Evolutionary conservation across 2,329 filamentous ascomycete genomes (phyloP), one percentile per base, ranked within the genome.

Genomic region (Allantophomopsis cytisporea): DNA sequence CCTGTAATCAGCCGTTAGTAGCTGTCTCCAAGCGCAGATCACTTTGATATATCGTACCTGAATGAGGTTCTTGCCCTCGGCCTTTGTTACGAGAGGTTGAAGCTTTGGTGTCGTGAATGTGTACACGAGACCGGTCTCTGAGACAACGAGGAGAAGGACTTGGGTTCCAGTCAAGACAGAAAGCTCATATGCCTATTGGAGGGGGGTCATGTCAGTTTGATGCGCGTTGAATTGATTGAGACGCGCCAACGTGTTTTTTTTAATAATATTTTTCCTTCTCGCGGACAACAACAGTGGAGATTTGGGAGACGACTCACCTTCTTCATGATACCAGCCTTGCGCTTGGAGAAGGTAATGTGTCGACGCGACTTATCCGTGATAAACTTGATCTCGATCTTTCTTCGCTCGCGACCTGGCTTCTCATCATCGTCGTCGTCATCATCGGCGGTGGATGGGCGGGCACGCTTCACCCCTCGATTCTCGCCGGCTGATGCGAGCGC

Each of bases 311-410:
- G 11, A 71, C 79, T 52, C 61, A 95, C 91, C 87, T 96, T 96
- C 75, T 98, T 96, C 91, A 98, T 96, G 64, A 98, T 96, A 54
- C 91, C 91, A 41, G 91, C 91, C 72, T 98, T 98, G 62, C 91
- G 86, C 79, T 98, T 98, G 53, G 89, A 96, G 64, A 98, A 96
- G 56, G 91, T 96, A 61, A 96, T 98, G 70, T 98, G 91, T 47
- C 91, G 83, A 67, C 91, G 87, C 67, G 89, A 96, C 72, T 98
- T 98, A 68, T 98, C 91, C 65, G 88, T 89, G 64, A 98, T 98
- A 69, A 98, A 98, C 75, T 98, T 98, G 69, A 98, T 98, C 66
- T 98, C 91, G 56, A 98, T 98, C 82, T 98, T 98, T 68, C 91
- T 80, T 60, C 91, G 82, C 75, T 96, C 91, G 64, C 91, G 88